Evolutionary conservation across 2,329 filamentous ascomycete species (phyloP).

Genomic region (Colletotrichum cuscutae): DNA sequence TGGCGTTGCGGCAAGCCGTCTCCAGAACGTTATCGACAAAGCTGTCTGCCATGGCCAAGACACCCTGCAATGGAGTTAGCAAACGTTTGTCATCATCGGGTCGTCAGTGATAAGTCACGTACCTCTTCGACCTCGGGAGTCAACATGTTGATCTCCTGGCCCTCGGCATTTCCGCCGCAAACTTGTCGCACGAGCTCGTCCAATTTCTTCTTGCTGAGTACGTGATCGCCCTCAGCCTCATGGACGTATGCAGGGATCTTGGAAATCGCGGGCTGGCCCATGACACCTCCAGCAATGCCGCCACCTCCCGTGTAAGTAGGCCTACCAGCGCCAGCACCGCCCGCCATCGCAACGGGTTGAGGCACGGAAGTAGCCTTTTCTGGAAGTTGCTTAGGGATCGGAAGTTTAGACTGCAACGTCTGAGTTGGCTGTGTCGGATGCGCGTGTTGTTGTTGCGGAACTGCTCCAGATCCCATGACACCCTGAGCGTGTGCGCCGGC

Average conservation of each 20-base stretch:
- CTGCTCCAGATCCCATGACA: conserved; percentile 44
- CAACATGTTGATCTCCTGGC: conserved; percentile 79
- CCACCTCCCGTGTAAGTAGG: conserved; percentile 87
- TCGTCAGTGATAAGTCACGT: conserved; percentile 43
- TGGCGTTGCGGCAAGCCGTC: conserved; percentile 88
- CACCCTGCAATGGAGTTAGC: conserved; percentile 65
- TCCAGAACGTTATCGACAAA: conserved; percentile 94
- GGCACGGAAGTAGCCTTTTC: conserved; percentile 75
- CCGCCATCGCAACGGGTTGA: conserved; percentile 75
- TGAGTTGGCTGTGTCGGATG: conserved; percentile 56
- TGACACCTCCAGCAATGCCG: conserved; percentile 81
- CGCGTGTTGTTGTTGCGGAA: conserved; percentile 56
- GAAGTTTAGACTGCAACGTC: conserved; percentile 71
- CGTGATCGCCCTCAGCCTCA: conserved; percentile 90
- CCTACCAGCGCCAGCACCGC: conserved; percentile 71
- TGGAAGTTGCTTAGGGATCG: conserved; percentile 82
- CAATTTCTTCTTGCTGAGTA: conserved; percentile 97
- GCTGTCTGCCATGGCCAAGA: conserved; percentile 89
- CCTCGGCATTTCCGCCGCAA: conserved; percentile 80
- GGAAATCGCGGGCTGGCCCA: conserved; percentile 86
- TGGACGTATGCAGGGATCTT: conserved; percentile 87
- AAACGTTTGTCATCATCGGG: conserved; percentile 3
- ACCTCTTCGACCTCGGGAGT: conserved; percentile 97
- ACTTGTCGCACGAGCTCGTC: conserved; percentile 96
- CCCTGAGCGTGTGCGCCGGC: conserved; percentile 43